phyloP scores from a whole-genome alignment of 2,329 filamentous ascomycete genomes.

The Lasiodiplodia hormozganensis region DNA sequence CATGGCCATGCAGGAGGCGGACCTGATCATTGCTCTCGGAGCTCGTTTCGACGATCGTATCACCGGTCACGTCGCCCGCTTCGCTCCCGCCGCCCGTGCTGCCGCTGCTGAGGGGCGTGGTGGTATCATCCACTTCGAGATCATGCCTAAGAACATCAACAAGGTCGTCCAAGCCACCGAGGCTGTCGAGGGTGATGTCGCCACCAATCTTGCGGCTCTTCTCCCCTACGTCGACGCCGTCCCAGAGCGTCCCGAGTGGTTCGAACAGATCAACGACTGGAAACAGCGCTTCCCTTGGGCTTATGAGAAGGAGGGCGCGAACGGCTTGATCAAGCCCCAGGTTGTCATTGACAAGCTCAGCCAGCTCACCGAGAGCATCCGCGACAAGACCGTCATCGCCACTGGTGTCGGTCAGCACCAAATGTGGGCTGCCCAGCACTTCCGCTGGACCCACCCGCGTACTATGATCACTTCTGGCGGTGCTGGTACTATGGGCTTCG shows the following conservation, averaged over 20 bases:
- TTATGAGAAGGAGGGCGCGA: slow-evolving; percentile 78
- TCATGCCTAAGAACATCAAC: slow-evolving; percentile 99
- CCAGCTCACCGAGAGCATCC: slow-evolving; percentile 78
- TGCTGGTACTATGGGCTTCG: slow-evolving; percentile 94
- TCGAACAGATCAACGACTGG: slow-evolving; percentile 86
- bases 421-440: slow-evolving; percentile 98
- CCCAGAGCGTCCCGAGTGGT: slow-evolving; percentile 81
- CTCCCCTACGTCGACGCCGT: slow-evolving; percentile 73
- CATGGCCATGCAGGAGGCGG: slow-evolving; percentile 96
- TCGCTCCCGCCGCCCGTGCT: slow-evolving; percentile 84
- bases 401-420: slow-evolving; percentile 98
- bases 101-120: slow-evolving; percentile 86
- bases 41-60: slow-evolving; percentile 97
- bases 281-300: slow-evolving; percentile 88
- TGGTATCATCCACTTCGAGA: slow-evolving; percentile 96
- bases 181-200: slow-evolving; percentile 92
- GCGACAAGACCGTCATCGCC: slow-evolving; percentile 84
- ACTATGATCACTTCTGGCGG: slow-evolving; percentile 97
- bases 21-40: slow-evolving; percentile 93
- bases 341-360: slow-evolving; percentile 89
- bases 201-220: slow-evolving; percentile 76
- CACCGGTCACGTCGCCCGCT: slow-evolving; percentile 80
- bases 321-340: slow-evolving; percentile 92
- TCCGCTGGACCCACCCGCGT: slow-evolving; percentile 89
- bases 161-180: slow-evolving; percentile 97